Conservation (phyloP, 805 yeast genomes). For the Isabelozyma rhagii region DNA sequence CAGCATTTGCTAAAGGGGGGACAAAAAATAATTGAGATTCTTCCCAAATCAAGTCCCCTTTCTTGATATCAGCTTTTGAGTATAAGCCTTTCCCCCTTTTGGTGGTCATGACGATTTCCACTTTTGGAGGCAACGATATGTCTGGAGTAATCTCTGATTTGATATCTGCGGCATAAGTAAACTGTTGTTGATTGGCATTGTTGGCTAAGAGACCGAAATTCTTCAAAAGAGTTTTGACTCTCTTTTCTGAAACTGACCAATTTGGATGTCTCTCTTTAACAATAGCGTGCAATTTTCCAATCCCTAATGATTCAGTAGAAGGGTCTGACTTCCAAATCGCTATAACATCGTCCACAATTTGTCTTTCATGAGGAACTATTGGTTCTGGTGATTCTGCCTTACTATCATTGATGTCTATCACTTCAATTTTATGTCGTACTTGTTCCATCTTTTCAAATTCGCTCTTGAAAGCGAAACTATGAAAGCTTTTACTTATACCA, state of each 20-base stretch:
- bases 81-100: constrained; percentile 61
- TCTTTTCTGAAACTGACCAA: constrained; percentile 63
- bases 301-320: constrained; percentile 54
- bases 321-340: constrained; percentile 69
- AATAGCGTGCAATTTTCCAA: constrained; percentile 48
- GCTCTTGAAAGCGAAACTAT: no score
- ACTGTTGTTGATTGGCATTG: constrained; percentile 30
- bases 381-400: constrained; percentile 17
- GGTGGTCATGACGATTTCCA: constrained; percentile 48
- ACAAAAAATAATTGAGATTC: constrained; percentile 59
- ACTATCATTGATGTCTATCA: constrained; percentile 35
- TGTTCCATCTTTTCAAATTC: not conserved
- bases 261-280: constrained; percentile 50
- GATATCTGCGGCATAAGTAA: constrained; percentile 53
- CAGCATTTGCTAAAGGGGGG: constrained; percentile 65
- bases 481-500: no score
- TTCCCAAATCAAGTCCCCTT: constrained; percentile 57
- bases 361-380: constrained; percentile 53
- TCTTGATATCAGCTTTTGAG: constrained; percentile 44
- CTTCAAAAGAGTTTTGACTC: constrained; percentile 53
- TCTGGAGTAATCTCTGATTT: constrained; percentile 48
- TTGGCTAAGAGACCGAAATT: constrained; percentile 48
- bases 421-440: constrained; percentile 18
- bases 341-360: constrained; percentile 59
- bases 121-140: constrained; percentile 36